Base-by-base conservation (phyloP, 140 eudicot species). In the Flaveria floridana region DNA sequence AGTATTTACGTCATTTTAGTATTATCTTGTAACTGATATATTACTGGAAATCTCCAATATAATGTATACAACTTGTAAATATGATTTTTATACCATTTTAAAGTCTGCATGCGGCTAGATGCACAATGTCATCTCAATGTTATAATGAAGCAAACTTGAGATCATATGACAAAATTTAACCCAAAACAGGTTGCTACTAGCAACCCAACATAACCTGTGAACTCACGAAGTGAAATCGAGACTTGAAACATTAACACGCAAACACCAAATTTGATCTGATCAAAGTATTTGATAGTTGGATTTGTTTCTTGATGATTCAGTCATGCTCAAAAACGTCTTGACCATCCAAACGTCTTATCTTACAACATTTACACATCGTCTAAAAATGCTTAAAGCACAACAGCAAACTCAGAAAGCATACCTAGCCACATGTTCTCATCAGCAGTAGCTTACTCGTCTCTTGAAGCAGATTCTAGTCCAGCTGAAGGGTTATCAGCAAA, bases 401-500 rank as follows among this genome's bases (percentile, higher is more conserved):
- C 62, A 47, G 20, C 48, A 75, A 64, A 48, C 52, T 8, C 6
- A 16, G 8, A 62, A 74, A 46, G 18, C 69, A 59, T 50, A 58
- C 56, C 59, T 25, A 15, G 63, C 61, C 30, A 44, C 18, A 75
- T 30, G 14, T 75, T 59, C 18, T 42, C 61, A 53, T 47, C 30
- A 25, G 50, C 70, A 42, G 47, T 15, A 4, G 6, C 26, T 7
- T 86, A 90, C 74, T 93, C 97, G 8, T 88, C 98, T 81, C 88
- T 88, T 39, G 91, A 23, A 34, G 87, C 80, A 74, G 97, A 72
- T 65, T 90, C 98, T 48, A 93, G 56, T 65, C 97, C 98, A 69
- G 97, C 88, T 18, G 98, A 88, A 58, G 97, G 96, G 81, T 89
- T 90, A 78, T 94, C 99, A 3, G 99, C 97, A 82, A 83, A 90